Percentiles rank a stretch among this genome's conserved stretches.
Conservation (phyloP, 2,329 filamentous ascomycete species). For the Trichoderma simmonsii region DNA sequence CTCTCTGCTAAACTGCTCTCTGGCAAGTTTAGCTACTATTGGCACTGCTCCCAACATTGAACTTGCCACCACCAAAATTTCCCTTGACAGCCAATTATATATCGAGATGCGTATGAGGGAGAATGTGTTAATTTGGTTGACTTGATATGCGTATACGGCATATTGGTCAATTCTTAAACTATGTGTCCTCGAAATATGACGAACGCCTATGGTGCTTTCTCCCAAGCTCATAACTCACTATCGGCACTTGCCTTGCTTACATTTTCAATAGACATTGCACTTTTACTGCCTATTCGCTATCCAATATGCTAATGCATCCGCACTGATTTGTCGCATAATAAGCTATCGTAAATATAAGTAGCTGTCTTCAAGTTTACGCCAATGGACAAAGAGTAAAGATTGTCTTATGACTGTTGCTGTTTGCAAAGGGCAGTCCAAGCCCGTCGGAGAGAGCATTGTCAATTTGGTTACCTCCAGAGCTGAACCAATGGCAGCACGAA, state of each 20-base stretch:
- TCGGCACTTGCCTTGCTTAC: not conserved
- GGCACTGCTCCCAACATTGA: too few species aligned
- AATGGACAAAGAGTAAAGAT: not conserved
- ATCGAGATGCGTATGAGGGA: not conserved
- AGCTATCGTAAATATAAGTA: not conserved
- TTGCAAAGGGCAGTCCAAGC: not conserved
- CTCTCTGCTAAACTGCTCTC: too few species aligned
- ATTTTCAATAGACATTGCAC: not conserved
- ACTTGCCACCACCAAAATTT: not conserved
- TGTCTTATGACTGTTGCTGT: not conserved
- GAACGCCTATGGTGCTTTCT: not conserved
- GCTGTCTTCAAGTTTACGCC: not conserved
- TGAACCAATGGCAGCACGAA: not conserved
- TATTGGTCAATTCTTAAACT: not conserved
- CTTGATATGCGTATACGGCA: not conserved
- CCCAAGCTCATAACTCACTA: not conserved
- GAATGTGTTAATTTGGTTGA: not conserved
- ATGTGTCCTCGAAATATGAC: not conserved
- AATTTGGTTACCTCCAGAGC: not conserved
- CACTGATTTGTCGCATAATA: not conserved
- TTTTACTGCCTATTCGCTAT: not conserved
- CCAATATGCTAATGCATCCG: not conserved
- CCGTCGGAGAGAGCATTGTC: not conserved
- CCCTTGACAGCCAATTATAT: not conserved
- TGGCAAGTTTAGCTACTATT: too few species aligned